A percentile compares a stretch with the other conserved stretches of the same genome.
Conservation (phyloP, 176 grass and related monocot genomes). For the Eleusine coracana region DNA sequence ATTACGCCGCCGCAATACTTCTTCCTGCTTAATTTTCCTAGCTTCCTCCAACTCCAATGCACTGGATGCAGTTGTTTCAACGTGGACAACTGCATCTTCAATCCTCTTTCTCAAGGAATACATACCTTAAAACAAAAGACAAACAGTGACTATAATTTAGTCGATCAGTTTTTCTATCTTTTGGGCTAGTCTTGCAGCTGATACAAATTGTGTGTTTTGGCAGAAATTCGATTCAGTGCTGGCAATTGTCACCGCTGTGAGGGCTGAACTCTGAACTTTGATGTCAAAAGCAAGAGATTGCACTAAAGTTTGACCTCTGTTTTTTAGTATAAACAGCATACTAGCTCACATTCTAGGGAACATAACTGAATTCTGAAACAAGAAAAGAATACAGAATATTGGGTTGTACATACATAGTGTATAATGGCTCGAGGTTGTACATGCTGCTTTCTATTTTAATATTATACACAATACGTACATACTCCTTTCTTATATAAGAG, state of each 20-base stretch:
- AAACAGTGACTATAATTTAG: background rate
- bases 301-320: background rate
- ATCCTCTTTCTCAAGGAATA: constrained; percentile 89
- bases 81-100: constrained; percentile 69
- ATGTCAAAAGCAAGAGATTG: background rate
- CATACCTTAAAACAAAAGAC: constrained; percentile 48
- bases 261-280: background rate
- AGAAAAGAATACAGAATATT: background rate
- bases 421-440: background rate
- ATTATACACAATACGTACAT: background rate
- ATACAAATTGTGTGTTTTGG: background rate
- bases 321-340: background rate
- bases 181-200: background rate
- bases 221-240: background rate
- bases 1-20: constrained; percentile 53
- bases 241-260: background rate
- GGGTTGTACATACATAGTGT: background rate
- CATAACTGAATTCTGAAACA: background rate
- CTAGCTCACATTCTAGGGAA: background rate
- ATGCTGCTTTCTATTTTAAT: background rate
- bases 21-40: constrained; percentile 66
- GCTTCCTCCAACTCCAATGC: constrained; percentile 84
- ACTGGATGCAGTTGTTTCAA: constrained; percentile 56
- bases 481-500: background rate
- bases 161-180: background rate